Evolutionary conservation across 805 yeast genomes (phyloP).

Genomic region (Wickerhamiella cacticola): DNA sequence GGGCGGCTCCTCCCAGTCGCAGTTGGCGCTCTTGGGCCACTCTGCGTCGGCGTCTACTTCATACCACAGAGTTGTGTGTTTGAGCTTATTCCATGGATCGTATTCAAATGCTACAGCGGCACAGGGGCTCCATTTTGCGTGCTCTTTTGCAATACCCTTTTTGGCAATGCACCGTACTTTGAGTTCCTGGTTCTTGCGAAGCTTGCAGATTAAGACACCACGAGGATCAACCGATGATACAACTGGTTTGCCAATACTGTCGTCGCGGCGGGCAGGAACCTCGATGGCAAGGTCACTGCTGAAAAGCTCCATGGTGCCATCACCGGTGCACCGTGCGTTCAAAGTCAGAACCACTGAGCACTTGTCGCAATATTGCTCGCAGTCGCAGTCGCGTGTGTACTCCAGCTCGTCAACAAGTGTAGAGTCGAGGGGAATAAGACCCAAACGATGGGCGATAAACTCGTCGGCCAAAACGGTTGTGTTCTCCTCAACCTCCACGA

Average conservation of each 20-base stretch:
- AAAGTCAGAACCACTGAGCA: slow-evolving; percentile 82
- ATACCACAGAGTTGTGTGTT: slow-evolving; percentile 94
- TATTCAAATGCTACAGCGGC: slow-evolving; percentile 93
- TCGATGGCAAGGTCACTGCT: slow-evolving; percentile 61
- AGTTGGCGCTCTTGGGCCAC: slow-evolving; percentile 85
- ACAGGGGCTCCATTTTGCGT: slow-evolving; percentile 97
- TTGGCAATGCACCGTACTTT: slow-evolving; percentile 87
- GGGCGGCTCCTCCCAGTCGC: slow-evolving; percentile 95
- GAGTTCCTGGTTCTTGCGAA: slow-evolving; percentile 85
- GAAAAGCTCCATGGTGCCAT: slow-evolving; percentile 78
- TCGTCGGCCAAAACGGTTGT: slow-evolving; percentile 96
- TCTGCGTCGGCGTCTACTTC: slow-evolving; percentile 79
- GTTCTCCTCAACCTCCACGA: slow-evolving; percentile 86
- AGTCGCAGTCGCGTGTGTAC: slow-evolving; percentile 90
- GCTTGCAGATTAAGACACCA: slow-evolving; percentile 85
- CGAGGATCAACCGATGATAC: slow-evolving; percentile 58
- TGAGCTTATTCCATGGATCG: slow-evolving; percentile 97
- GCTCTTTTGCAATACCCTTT: slow-evolving; percentile 95
- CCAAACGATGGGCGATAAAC: slow-evolving; percentile 86
- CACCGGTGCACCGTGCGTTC: slow-evolving; percentile 81
- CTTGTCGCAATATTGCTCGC: slow-evolving; percentile 93
- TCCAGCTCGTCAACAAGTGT: slow-evolving; percentile 71
- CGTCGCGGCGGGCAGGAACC: slow-evolving; percentile 30
- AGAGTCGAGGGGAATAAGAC: slow-evolving; percentile 79
- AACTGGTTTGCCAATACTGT: slow-evolving; percentile 70